Evolutionary conservation across 495 filamentous ascomycete species (phyloP), one percentile per base, ranked within the genome.

Genomic region (Lentithecium fluviatile): DNA sequence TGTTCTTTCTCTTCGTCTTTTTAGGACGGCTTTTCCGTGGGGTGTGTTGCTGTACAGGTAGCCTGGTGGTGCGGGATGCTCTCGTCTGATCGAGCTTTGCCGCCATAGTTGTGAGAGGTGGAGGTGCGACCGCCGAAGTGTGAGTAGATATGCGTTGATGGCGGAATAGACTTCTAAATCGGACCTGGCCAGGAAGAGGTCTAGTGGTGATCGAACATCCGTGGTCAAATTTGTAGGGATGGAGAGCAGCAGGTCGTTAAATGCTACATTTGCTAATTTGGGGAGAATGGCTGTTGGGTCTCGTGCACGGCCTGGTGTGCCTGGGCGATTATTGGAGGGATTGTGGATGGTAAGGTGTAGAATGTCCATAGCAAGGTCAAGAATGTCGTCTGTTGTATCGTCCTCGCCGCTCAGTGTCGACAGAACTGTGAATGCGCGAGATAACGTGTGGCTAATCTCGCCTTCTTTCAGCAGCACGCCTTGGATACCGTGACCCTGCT

Each of bases 91-190:
- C 0, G 83, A 78, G 0, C 86, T 87, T 47, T 88, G 87, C 61
- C 90, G 89, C 90, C 94, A 97, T 19, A 97, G 74, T 66, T 88
- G 81, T 3, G 89, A 85, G 0, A 97, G 78, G 37, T 85, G 83
- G 3, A 96, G 79, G 67, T 96, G 90, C 2, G 90, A 87, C 32
- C 90, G 83, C 20, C 91, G 85, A 21, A 96, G 82, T 0, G 87
- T 85, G 1, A 97, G 75, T 0, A 98, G 83, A 71, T 97, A 98
- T 5, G 91, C 83, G 69, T 94, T 87, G 43, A 97, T 87, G 3
- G 80, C 79, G 0, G 91, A 88, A 68, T 98, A 98, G 0, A 78
- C 81, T 21, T 85, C 80, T 2, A 95, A 74, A 60, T 97, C 91
- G 1, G 84, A 75, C 25, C 79, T 76, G 24, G 86, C 83, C 29